Base-by-base conservation (phyloP, 2,329 filamentous ascomycete genomes). In the Ascochyta viciae-villosae region DNA sequence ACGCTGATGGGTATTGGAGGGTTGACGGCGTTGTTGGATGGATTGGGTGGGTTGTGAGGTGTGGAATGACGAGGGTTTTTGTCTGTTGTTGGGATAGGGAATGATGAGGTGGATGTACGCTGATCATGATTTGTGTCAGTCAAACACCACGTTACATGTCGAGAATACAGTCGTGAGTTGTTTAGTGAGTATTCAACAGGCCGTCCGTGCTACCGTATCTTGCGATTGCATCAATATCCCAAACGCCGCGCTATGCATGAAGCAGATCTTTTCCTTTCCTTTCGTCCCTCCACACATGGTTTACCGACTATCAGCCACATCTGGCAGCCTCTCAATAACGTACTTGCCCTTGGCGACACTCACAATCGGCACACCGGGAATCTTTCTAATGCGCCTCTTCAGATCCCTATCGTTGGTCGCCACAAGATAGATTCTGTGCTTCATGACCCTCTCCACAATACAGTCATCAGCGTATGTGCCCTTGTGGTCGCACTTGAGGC, bases 261-360 rank as follows among this genome's bases (percentile, higher is more conserved):
- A 53, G 22, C 44, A 37, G 26, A 13, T 23, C 26, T 23, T 34
- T 13, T 22, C 13, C 37, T 23, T 1, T 29, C 6, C 29, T 16
- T 42, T 29, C 13, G 2, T 12, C 12, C 27, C 13, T 16, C 1
- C 41, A 22, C 7, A 7, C 8, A n/a, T 24, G 26, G 2, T 24
- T 56, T 38, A 72, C 35, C 66, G 39, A 42, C 69, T 86, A 64
- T 92, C 88, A 31, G 91, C 90, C 34, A 91, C 91, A 76, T 92
- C 90, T 5, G 93, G 93, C 60, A 97, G 78, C 68, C 93, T 86
- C 82, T 98, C 95, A 70, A 99, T 95, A 43, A 94, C 89, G 77
- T 97, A 98, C 77, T 97, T 97, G 41, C 91, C 92, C 70, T 91
- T 85, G 6, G 89, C 90, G 26, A 95, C 91, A 70, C 88, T 92